phyloP scores from a whole-genome alignment of 129 eudicot species.

The Escallonia herrerae region DNA sequence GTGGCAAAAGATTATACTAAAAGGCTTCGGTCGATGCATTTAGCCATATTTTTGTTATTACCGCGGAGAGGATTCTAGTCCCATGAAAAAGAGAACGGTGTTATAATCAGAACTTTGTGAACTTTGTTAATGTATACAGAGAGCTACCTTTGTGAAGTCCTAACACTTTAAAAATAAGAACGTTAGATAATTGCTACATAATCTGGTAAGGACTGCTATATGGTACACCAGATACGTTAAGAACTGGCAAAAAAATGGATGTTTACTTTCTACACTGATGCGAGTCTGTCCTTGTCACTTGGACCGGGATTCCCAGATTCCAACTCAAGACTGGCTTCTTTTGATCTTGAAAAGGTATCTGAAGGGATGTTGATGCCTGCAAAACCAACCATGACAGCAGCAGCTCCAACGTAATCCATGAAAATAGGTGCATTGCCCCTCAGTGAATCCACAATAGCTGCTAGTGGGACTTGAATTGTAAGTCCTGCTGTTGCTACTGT shows the following conservation, averaged over 20 bases:
- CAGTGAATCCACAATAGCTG: slow-evolving; percentile 77
- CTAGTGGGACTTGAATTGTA: slow-evolving; percentile 87
- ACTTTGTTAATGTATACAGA: too few relatives aligned
- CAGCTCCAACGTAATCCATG: slow-evolving; percentile 78
- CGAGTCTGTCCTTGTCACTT: slow-evolving; percentile 11
- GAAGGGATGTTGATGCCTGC: slow-evolving; percentile 78
- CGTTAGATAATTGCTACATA: background rate
- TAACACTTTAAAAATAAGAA: background rate
- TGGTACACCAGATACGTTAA: background rate
- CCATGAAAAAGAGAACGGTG: too few relatives aligned
- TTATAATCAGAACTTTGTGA: too few relatives aligned
- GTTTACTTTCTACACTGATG: slow-evolving; percentile 1
- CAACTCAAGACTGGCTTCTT: slow-evolving; percentile 50
- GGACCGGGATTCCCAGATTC: slow-evolving; percentile 19
- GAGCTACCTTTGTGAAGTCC: too few relatives aligned
- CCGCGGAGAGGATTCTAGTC: too few relatives aligned
- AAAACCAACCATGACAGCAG: slow-evolving; percentile 83
- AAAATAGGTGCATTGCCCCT: slow-evolving; percentile 66
- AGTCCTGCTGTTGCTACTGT: slow-evolving; percentile 99
- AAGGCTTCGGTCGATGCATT: too few relatives aligned
- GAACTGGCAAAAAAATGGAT: background rate
- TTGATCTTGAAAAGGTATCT: slow-evolving; percentile 32
- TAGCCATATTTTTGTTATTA: too few relatives aligned
- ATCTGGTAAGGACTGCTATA: background rate
- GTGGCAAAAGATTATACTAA: too few relatives aligned